Evolutionary conservation across 2,329 filamentous ascomycete genomes (phyloP), one percentile per base, ranked within the genome.

Genomic region (Dryadomyces sulphureus): DNA sequence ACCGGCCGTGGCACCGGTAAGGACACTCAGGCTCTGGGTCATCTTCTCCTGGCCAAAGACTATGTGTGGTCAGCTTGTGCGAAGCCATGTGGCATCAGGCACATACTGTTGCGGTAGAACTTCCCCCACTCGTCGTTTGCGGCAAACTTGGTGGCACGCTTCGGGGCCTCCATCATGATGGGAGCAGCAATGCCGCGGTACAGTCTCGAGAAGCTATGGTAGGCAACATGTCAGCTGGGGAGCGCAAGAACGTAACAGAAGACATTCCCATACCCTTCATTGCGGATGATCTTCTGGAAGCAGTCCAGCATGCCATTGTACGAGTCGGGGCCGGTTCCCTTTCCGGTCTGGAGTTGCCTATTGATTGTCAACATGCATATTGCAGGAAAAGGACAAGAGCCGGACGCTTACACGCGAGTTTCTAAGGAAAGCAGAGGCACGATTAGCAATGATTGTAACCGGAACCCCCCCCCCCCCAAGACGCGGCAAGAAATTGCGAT

Each of bases 251-350:
- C 16, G 16, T 24, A 19, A 25, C 22, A 8, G 16, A 24, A n/a
- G 22, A 14, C 32, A 35, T 41, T 39, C 19, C 55, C 72, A 54
- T 77, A 93, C 87, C 92, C 92, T 71, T 98, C 92, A 63, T 93
- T 82, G 66, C 78, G 83, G 64, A 98, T 78, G 59, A 98, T 98
- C 77, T 98, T 98, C 60, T 78, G 75, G 73, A 98, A 94, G 73
- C 90, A 96, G 67, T 98, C 92, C 49, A 95, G 61, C 88, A 96
- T 98, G 73, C 92, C 87, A 69, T 78, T 94, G 75, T 98, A 96
- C 56, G 75, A 71, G 58, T 96, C 92, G 54, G 81, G 81, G 49
- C 87, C 86, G 20, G 72, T 68, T 38, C 72, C 77, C 54, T 70
- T 74, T 58, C 81, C 82, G 45, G 83, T 84, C 69, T 95, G 89